Evolutionary conservation across 768 basidiomycete genomes (phyloP).

Genomic region (Wakefieldia striispora): DNA sequence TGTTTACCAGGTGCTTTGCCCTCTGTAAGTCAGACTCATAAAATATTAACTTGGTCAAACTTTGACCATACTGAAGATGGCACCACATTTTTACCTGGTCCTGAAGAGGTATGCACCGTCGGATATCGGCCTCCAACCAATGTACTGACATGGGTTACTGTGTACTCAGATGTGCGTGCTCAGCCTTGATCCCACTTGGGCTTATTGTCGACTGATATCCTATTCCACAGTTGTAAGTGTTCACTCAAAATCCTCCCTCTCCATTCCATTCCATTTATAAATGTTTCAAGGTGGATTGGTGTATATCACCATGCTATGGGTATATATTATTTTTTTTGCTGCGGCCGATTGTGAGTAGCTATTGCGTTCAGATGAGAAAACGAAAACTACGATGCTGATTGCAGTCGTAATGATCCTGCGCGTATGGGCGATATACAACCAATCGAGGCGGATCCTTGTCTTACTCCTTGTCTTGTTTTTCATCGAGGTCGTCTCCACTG

Average conservation of each 20-base stretch:
- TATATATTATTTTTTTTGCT: not conserved
- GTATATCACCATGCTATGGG: not conserved
- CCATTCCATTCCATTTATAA: not conserved
- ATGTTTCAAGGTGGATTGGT: constrained; percentile 1
- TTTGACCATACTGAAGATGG: not conserved
- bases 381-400: too few species aligned
- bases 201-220: not conserved
- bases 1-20: not conserved
- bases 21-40: not conserved
- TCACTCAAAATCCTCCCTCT: too few species aligned
- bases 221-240: not conserved
- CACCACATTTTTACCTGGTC: not conserved
- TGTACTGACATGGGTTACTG: not conserved
- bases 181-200: too few species aligned
- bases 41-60: not conserved
- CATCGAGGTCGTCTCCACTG: too few species aligned
- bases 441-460: too few species aligned
- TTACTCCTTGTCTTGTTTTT: too few species aligned
- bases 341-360: not conserved
- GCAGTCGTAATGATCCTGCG: too few species aligned
- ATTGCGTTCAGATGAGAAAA: too few species aligned
- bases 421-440: too few species aligned
- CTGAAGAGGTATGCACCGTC: not conserved
- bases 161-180: not conserved
- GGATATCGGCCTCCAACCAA: not conserved